Percentiles rank a stretch among this genome's conserved stretches.
These are phyloP conservation scores for Inga leiocalycina DNA, from an alignment of 306 rosid species.

Conservation along the genomic window DNA sequence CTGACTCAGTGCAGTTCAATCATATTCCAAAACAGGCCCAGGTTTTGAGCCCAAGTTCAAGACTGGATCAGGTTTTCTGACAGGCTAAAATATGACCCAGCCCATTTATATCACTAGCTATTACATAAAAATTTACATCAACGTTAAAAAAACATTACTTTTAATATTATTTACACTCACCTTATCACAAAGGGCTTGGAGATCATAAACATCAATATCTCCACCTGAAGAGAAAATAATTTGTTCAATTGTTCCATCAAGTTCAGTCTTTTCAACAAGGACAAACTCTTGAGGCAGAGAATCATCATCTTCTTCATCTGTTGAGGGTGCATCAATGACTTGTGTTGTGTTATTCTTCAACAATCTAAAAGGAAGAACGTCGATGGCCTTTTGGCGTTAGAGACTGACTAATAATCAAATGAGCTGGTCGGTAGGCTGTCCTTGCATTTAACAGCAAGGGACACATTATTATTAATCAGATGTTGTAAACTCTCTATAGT, in stretches of 20 bases:
- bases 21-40: background rate
- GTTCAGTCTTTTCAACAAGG: conserved; percentile 78
- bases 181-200: conserved; percentile 92
- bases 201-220: conserved; percentile 86
- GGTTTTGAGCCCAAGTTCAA: background rate
- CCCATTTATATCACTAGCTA: background rate
- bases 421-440: conserved; percentile 18
- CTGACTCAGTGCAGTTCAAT: background rate
- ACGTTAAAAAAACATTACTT: conserved; percentile 11
- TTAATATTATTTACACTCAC: conserved; percentile 39
- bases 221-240: conserved; percentile 92
- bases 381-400: conserved; percentile 12
- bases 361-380: conserved; percentile 53
- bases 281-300: conserved; percentile 80
- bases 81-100: background rate
- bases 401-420: conserved; percentile 22
- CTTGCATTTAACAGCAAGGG: conserved; percentile 19
- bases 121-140: conserved; percentile 10
- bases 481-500: background rate
- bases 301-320: conserved; percentile 68
- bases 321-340: conserved; percentile 65
- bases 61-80: background rate
- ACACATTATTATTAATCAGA: background rate
- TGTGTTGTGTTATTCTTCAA: conserved; percentile 66
- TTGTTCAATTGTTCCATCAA: conserved; percentile 82